These are phyloP conservation scores for Saprolegnia parasitica DNA, from an alignment of 352 stramenopile genomes.

Conservation along the genomic window DNA sequence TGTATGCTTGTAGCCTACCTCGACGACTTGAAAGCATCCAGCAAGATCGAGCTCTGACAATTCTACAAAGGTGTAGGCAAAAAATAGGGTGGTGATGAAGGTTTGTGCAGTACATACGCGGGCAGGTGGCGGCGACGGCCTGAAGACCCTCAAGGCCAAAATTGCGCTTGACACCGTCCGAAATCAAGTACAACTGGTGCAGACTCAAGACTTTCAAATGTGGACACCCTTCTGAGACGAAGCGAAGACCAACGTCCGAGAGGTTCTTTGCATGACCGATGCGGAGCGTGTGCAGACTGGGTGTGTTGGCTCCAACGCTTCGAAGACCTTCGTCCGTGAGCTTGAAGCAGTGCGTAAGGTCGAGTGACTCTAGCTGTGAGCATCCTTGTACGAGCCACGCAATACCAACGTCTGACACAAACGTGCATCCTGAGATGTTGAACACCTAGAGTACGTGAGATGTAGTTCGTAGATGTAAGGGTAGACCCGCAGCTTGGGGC, in stretches of 20 bases:
- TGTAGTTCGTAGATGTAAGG: slow-evolving; percentile 27
- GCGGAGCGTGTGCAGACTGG: slow-evolving; percentile 36
- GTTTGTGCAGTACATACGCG: slow-evolving; percentile 31
- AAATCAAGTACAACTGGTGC: slow-evolving; percentile 85
- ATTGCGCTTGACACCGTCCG: slow-evolving; percentile 87
- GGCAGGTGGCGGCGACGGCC: slow-evolving; percentile 61
- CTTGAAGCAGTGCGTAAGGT: slow-evolving; percentile 76
- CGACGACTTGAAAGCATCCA: slow-evolving; percentile 40
- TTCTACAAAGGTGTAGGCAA: background rate
- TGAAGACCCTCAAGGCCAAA: slow-evolving; percentile 91
- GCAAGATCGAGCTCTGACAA: slow-evolving; percentile 50
- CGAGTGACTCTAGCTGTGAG: slow-evolving; percentile 61
- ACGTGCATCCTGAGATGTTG: slow-evolving; percentile 75
- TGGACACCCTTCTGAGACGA: slow-evolving; percentile 77
- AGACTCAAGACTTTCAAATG: slow-evolving; percentile 68
- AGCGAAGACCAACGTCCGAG: slow-evolving; percentile 77
- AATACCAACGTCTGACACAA: slow-evolving; percentile 87
- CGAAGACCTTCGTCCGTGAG: slow-evolving; percentile 78
- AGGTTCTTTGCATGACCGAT: slow-evolving; percentile 69
- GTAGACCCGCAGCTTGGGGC: slow-evolving; percentile 34
- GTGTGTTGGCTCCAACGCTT: slow-evolving; percentile 41
- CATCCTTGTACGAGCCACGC: slow-evolving; percentile 84
- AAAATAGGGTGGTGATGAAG: background rate
- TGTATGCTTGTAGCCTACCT: slow-evolving; percentile 38
- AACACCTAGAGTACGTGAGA: slow-evolving; percentile 38